These are phyloP conservation scores for Russula abietina DNA, from an alignment of 768 basidiomycete species.

Conservation along the genomic window DNA sequence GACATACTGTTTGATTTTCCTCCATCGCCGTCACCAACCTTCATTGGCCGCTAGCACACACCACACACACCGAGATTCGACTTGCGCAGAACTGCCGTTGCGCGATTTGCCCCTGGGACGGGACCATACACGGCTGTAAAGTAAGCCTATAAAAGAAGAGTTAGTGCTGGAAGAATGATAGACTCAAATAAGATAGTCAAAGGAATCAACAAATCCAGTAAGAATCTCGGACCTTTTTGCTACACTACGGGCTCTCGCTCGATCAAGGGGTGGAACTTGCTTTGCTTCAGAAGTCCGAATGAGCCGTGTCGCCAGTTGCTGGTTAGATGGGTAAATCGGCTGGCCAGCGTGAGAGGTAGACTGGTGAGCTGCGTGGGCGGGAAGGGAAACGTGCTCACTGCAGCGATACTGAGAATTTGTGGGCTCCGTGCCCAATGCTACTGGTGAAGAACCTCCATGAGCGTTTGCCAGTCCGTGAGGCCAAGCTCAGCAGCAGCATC, in stretches of 20 bases:
- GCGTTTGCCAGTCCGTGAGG: no score
- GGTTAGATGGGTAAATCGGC: no score
- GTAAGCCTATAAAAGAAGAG: conserved; percentile 67
- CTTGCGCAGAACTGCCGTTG: conserved; percentile 52
- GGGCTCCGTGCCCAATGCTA: no score
- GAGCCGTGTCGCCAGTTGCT: no score
- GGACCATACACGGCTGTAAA: conserved; percentile 96
- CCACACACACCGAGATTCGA: conserved; percentile 92
- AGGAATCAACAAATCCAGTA: background rate
- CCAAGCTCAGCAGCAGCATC: no score
- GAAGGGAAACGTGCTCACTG: no score
- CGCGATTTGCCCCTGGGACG: conserved; percentile 52
- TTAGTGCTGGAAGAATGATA: background rate
- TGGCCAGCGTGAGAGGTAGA: no score
- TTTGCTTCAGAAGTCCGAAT: no score
- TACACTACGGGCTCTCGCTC: background rate
- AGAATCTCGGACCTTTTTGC: background rate
- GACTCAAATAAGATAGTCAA: background rate
- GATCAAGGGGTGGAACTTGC: no score
- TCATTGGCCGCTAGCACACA: conserved; percentile 95
- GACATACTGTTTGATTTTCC: conserved; percentile 83
- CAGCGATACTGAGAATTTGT: no score
- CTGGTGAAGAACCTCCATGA: no score
- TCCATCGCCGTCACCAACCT: conserved; percentile 80
- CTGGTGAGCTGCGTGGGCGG: no score